Conservation (phyloP, 2,329 filamentous ascomycete species). For the Daldinia sp. region DNA sequence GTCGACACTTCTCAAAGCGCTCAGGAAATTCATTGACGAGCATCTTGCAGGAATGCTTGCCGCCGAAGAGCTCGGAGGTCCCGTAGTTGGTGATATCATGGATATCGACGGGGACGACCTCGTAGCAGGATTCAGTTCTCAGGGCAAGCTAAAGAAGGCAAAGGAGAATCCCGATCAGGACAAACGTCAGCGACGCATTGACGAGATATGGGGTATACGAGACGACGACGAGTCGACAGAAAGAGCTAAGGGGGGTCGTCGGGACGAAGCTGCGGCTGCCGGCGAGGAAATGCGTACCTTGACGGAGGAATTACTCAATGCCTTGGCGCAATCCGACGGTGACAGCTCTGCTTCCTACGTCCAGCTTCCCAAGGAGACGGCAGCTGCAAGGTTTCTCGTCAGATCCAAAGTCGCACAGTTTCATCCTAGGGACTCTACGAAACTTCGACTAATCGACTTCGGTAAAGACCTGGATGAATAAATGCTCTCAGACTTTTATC, state of each 20-base stretch:
- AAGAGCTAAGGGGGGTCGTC: constrained; percentile 43
- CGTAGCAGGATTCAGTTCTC: constrained; percentile 66
- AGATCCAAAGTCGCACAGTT: constrained; percentile 72
- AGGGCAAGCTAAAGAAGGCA: constrained; percentile 63
- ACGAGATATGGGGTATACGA: constrained; percentile 66
- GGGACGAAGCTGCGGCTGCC: constrained; percentile 60
- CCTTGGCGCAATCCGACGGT: constrained; percentile 61
- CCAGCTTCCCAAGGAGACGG: constrained; percentile 65
- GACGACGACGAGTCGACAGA: constrained; percentile 40
- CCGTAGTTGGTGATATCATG: constrained; percentile 78
- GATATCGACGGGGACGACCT: constrained; percentile 69
- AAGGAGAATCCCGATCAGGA: constrained; percentile 56
- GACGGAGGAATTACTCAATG: constrained; percentile 68
- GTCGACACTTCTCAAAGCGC: constrained; percentile 65
- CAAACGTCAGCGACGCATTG: constrained; percentile 67
- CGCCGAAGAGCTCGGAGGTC: constrained; percentile 83
- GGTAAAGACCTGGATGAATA: constrained; percentile 68
- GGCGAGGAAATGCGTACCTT: constrained; percentile 66
- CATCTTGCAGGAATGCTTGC: constrained; percentile 79
- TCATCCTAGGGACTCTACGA: constrained; percentile 69
- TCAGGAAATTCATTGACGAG: constrained; percentile 75
- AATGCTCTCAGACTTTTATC: constrained; percentile 4
- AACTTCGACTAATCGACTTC: constrained; percentile 69
- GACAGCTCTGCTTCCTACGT: constrained; percentile 67
- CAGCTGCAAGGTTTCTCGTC: constrained; percentile 69